Evolutionary conservation across 257 asterid genomes (phyloP).

Genomic region (Nicotiana noctiflora): DNA sequence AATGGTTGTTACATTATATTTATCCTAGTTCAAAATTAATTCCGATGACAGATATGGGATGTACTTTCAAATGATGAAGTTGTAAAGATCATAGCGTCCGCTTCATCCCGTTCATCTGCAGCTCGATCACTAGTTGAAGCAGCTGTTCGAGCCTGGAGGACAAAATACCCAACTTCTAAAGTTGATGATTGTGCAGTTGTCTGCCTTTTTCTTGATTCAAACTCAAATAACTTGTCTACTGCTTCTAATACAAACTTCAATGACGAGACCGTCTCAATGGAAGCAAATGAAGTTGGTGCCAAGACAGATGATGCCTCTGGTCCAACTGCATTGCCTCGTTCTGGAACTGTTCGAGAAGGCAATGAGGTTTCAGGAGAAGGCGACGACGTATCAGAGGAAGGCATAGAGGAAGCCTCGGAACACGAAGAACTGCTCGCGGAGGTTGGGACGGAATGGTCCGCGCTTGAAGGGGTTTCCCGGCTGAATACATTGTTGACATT

Average conservation of each 20-base stretch:
- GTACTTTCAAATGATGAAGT: slow-evolving; percentile 83
- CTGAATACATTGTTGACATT: slow-evolving; percentile 57
- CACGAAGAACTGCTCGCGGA: slow-evolving; percentile 25
- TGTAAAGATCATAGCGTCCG: slow-evolving; percentile 48
- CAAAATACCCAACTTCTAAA: slow-evolving; percentile 73
- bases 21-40: not conserved
- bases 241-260: slow-evolving; percentile 27
- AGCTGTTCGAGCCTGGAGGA: slow-evolving; percentile 69
- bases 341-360: slow-evolving; percentile 26
- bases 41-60: slow-evolving; percentile 63
- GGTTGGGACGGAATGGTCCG: slow-evolving; percentile 57
- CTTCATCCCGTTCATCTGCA: slow-evolving; percentile 48
- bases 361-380: slow-evolving; percentile 17
- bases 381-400: slow-evolving; percentile 30
- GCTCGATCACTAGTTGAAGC: slow-evolving; percentile 56
- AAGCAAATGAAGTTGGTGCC: slow-evolving; percentile 13
- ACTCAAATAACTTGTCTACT: slow-evolving; percentile 25
- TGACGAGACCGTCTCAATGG: slow-evolving; percentile 24
- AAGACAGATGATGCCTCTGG: slow-evolving; percentile 10
- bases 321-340: slow-evolving; percentile 21
- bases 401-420: slow-evolving; percentile 25
- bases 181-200: slow-evolving; percentile 80
- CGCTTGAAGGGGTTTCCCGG: slow-evolving; percentile 72
- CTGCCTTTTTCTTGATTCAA: slow-evolving; percentile 64
- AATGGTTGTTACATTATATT: not conserved